Evolutionary conservation across 768 basidiomycete genomes (phyloP).

Genomic region (Kwoniella bestiolae): DNA sequence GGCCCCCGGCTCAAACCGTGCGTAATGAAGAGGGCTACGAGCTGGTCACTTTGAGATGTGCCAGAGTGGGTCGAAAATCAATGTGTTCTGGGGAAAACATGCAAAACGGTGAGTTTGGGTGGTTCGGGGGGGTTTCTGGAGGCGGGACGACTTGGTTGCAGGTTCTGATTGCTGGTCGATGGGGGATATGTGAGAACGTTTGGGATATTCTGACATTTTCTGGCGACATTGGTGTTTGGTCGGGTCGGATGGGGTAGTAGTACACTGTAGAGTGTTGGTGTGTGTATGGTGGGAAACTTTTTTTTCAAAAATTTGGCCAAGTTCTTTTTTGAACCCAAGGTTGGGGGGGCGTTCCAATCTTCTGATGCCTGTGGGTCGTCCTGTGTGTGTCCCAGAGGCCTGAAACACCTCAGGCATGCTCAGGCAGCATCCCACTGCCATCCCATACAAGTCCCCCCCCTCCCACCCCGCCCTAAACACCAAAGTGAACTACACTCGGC

Average conservation of each 20-base stretch:
- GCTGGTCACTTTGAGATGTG: not conserved
- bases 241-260: slow-evolving; percentile 7
- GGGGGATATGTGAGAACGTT: not conserved
- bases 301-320: slow-evolving; percentile 59
- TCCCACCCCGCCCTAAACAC: not conserved
- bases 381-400: not conserved
- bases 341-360: slow-evolving; percentile 71
- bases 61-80: not conserved
- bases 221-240: not conserved
- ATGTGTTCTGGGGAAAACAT: not conserved
- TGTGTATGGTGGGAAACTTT: slow-evolving; percentile 1
- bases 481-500: slow-evolving; percentile 16
- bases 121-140: not conserved
- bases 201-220: slow-evolving; percentile 2
- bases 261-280: slow-evolving; percentile 5
- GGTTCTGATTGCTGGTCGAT: not conserved
- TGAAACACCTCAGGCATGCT: not conserved
- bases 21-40: slow-evolving; percentile 4
- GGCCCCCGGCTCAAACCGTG: slow-evolving; percentile 13
- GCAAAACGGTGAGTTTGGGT: not conserved
- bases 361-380: slow-evolving; percentile 60
- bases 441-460: not conserved
- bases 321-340: slow-evolving; percentile 76
- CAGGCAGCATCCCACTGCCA: not conserved
- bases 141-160: not conserved